These are phyloP conservation scores for Macrolepiota fuliginosa DNA, from an alignment of 768 basidiomycete species.

Conservation along the genomic window DNA sequence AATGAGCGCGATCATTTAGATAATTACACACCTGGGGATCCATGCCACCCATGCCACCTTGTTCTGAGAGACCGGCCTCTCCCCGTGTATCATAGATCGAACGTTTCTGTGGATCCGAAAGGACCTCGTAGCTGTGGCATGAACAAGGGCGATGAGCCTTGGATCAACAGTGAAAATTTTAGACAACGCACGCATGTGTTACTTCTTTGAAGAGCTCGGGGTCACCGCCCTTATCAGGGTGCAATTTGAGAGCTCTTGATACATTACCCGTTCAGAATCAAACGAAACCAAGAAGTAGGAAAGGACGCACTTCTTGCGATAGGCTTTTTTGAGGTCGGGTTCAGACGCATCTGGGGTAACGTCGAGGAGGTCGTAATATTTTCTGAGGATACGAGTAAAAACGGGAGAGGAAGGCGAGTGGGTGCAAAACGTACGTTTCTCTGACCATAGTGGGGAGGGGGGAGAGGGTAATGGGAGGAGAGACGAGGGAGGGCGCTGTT, in stretches of 20 bases:
- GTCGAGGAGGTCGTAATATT: slow-evolving; percentile 93
- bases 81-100: slow-evolving; percentile 86
- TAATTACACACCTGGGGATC: slow-evolving; percentile 75
- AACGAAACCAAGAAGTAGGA: slow-evolving; percentile 8
- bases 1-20: background rate
- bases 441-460: slow-evolving; percentile 51
- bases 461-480: slow-evolving; percentile 15
- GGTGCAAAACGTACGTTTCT: slow-evolving; percentile 52
- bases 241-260: slow-evolving; percentile 73
- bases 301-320: slow-evolving; percentile 77
- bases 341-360: slow-evolving; percentile 78
- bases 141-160: background rate
- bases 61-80: slow-evolving; percentile 85
- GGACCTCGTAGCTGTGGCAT: slow-evolving; percentile 75
- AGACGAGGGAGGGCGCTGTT: slow-evolving; percentile 16
- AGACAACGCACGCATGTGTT: slow-evolving; percentile 80
- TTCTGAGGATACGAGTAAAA: slow-evolving; percentile 40
- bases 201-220: slow-evolving; percentile 98
- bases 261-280: slow-evolving; percentile 12
- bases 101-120: slow-evolving; percentile 85
- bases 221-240: slow-evolving; percentile 95
- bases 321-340: slow-evolving; percentile 89
- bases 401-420: slow-evolving; percentile 3
- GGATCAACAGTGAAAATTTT: background rate
- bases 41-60: slow-evolving; percentile 93